phyloP scores from a whole-genome alignment of 495 filamentous ascomycete genomes.

The Aspergillus kassunensis region DNA sequence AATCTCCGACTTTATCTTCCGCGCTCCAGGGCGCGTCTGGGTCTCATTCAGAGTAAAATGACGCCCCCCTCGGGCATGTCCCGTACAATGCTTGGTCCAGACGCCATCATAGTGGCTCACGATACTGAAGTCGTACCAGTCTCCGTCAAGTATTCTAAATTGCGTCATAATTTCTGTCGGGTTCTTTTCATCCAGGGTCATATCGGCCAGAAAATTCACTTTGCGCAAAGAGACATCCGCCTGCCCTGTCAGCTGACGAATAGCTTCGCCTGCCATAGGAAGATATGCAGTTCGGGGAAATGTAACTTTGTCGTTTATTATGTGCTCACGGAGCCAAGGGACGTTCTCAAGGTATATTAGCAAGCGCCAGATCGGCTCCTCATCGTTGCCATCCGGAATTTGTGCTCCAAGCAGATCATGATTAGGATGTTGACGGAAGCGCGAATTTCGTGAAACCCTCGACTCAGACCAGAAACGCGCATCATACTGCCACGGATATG shows the following conservation, averaged over 20 bases:
- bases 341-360: background rate
- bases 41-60: background rate
- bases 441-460: background rate
- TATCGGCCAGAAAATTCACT: conserved; percentile 24
- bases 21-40: background rate
- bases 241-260: conserved; percentile 30
- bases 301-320: conserved; percentile 21
- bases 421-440: background rate
- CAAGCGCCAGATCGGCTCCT: background rate
- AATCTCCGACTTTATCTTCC: background rate
- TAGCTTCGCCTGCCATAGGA: conserved; percentile 45
- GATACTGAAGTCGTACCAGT: conserved; percentile 48
- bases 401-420: conserved; percentile 1
- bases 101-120: conserved; percentile 30
- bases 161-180: conserved; percentile 33
- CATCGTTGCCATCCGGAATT: background rate
- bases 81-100: conserved; percentile 43
- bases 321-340: background rate
- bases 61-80: conserved; percentile 18
- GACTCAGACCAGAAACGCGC: background rate
- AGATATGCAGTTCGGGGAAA: conserved; percentile 49
- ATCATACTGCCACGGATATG: conserved; percentile 1
- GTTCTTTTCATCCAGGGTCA: conserved; percentile 23
- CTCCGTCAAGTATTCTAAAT: conserved; percentile 29
- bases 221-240: conserved; percentile 23